Base-by-base conservation (phyloP, 371 early-diverging fungal species). In the Encephalitozoon cuniculi region DNA sequence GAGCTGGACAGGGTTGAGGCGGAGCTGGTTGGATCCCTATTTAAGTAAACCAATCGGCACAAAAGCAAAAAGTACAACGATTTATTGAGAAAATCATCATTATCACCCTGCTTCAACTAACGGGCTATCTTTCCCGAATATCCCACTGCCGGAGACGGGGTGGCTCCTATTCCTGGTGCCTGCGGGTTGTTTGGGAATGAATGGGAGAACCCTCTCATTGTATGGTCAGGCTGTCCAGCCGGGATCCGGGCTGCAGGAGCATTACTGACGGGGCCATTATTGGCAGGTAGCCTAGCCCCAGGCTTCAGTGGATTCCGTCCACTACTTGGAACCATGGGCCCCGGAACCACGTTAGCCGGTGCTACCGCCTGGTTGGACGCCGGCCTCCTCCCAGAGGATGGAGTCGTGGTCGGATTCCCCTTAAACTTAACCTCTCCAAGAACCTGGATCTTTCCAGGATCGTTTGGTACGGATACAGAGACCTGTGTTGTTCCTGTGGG, bases 1-100 rank as follows among this genome's bases (percentile, higher is more conserved):
- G 87, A 89, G 75, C 89, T 95, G 89, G 96, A 96, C 81, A 87
- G 90, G 74, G 88, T 94, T 84, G 97, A 96, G 87, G 90, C 91
- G 52, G 93, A 96, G 66, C 73, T 77, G 26, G 78, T 83, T 26
- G 79, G 71, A n/a, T 59, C 67, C 28, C 64, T 81, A 5, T 81
- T 77, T 55, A 32, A 69, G 51, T 18, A 73, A 64, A 46, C 21
- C 21, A 18, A 4, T 18, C 2, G 0, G 21, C 2, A 18, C 3
- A 46, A 21, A 46, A 46, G n/a, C 18, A 15, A 46, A 46, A 46
- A 15, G 49, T 46, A 46, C 49, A 46, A 46, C 49, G 49, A 46
- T 46, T 46, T 46, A 46, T 46, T 46, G 21, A 21, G 21, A 46
- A 46, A 46, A 46, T 46, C 49, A 46, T 46, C 21, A 46, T 46